Base-by-base conservation (phyloP, 2,329 filamentous ascomycete genomes). In the Knoxdaviesia capensis region DNA sequence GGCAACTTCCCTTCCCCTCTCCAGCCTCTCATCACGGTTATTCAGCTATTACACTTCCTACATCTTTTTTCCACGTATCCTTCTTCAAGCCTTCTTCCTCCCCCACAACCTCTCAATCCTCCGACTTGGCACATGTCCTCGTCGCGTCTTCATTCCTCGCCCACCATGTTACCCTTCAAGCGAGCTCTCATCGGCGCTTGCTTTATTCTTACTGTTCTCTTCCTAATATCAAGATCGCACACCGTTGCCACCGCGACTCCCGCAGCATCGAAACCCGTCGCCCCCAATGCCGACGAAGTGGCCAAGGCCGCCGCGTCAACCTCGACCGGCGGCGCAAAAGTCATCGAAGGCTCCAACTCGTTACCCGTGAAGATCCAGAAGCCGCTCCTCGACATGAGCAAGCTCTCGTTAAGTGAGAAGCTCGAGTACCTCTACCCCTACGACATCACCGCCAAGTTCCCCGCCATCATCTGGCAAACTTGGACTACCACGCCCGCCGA, bases 391-490 rank as follows among this genome's bases (percentile, higher is more conserved):
- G 80, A 88, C 57, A 68, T 83, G 54, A 74, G 76, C 45, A 72
- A 69, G 54, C 76, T 82, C 61, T 76, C 80, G 10, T 68, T 87
- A 42, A 68, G 65, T 67, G 80, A 71, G 64, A 94, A 90, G 62
- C 74, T 98, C 44, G 79, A 78, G 41, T 94, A 93, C 64, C 82
- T 92, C 51, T 96, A 90, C 59, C 85, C 87, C 20, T 98, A 96
- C 66, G 82, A 94, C 53, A 69, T 88, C 47, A 76, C 86, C 54
- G 61, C 68, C 51, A 93, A 88, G 58, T 96, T 96, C 58, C 90
- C 90, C 3, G 87, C 86, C 44, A 96, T 94, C 65, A 92, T 98
- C 55, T 98, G 90, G 90, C 90, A 98, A 67, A 98, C 90, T 9
- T 98, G 90, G 90, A 94, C 92, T 59, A 79, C 75, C 53, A 82